Percentiles rank a stretch among this genome's conserved stretches.
Evolutionary conservation across 2,329 filamentous ascomycete species (phyloP).

Genomic region (Claviceps spartinae): DNA sequence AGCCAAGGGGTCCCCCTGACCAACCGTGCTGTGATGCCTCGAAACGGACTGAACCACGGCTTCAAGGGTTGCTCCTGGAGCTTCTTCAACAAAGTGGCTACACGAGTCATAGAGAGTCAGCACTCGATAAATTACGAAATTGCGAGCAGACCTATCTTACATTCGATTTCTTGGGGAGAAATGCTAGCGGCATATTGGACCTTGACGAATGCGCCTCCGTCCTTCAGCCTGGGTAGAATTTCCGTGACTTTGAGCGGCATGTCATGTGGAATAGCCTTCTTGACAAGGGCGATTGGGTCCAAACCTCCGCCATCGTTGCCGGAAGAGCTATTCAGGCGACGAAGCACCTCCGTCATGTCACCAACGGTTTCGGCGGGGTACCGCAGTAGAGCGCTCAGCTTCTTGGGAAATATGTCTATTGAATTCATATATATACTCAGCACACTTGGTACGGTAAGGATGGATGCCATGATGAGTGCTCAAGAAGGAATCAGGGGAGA

Average conservation of each 20-base stretch:
- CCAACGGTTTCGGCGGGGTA: constrained; percentile 34
- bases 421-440: background rate
- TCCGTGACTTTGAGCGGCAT: constrained; percentile 60
- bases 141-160: constrained; percentile 13
- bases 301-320: constrained; percentile 34
- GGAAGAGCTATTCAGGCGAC: constrained; percentile 36
- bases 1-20: constrained; percentile 86
- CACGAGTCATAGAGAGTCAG: background rate
- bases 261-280: constrained; percentile 48
- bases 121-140: background rate
- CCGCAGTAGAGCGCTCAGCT: constrained; percentile 39
- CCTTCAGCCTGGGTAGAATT: constrained; percentile 72
- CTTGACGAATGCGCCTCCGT: constrained; percentile 89
- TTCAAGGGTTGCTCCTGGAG: constrained; percentile 59
- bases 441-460: background rate
- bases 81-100: constrained; percentile 43
- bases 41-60: constrained; percentile 83
- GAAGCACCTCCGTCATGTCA: constrained; percentile 36
- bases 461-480: background rate
- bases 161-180: constrained; percentile 28
- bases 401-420: constrained; percentile 71
- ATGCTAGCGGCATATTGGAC: constrained; percentile 41
- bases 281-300: constrained; percentile 40
- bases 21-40: constrained; percentile 52
- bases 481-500: constrained; percentile 12